Percentiles rank a stretch among this genome's conserved stretches.
Conservation (phyloP, 768 basidiomycete genomes). For the Lactarius akahatsu region DNA sequence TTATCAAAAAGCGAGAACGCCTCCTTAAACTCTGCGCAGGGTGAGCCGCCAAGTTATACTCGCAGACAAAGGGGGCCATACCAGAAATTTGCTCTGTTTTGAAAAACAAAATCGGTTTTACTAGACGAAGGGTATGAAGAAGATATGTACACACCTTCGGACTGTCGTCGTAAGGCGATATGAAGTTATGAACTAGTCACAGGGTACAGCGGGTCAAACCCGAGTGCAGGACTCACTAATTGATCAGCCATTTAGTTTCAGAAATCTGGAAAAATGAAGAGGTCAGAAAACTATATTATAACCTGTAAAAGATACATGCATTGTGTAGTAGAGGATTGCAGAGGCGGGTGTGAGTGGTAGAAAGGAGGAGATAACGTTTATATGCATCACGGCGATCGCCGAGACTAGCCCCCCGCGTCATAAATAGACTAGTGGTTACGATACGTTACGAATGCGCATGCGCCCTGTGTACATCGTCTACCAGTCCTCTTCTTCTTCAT, state of each 20-base stretch:
- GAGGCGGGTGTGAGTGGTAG: not conserved
- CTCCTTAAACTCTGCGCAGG: constrained; percentile 89
- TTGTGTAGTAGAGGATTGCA: not conserved
- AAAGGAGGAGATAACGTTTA: not conserved
- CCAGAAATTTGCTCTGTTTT: constrained; percentile 85
- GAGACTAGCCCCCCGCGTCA: not conserved
- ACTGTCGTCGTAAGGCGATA: constrained; percentile 38
- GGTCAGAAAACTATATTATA: not conserved
- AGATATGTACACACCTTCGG: constrained; percentile 49
- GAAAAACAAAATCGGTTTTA: not conserved
- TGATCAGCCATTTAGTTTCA: constrained; percentile 50
- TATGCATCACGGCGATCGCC: constrained; percentile 25
- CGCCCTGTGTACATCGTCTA: constrained; percentile 1
- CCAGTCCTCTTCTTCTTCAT: constrained; percentile 38
- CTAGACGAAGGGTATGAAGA: not conserved
- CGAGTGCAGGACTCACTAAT: constrained; percentile 41
- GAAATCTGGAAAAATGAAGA: constrained; percentile 15
- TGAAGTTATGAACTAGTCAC: not conserved
- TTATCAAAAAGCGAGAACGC: constrained; percentile 98
- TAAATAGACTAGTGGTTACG: not conserved
- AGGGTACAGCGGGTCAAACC: not conserved
- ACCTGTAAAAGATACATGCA: not conserved
- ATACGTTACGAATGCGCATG: not conserved
- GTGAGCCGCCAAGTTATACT: constrained; percentile 1
- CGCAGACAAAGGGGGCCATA: constrained; percentile 39